These are phyloP conservation scores for Xylariaceae sp. DNA, from an alignment of 2,329 filamentous ascomycete species.

Conservation along the genomic window DNA sequence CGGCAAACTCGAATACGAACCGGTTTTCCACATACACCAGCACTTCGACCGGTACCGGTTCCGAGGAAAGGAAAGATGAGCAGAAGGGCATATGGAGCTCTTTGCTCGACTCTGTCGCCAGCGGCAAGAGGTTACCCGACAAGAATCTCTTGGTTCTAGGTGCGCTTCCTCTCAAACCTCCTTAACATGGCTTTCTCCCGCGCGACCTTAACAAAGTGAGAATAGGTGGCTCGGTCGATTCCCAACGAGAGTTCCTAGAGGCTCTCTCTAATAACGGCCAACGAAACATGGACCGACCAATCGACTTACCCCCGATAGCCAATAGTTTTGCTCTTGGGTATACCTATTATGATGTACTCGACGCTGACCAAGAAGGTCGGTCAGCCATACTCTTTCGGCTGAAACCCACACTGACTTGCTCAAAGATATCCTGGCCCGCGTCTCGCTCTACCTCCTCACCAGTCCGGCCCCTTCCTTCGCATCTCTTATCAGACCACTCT, in stretches of 20 bases:
- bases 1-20: constrained; percentile 47
- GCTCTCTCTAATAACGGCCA: constrained; percentile 50
- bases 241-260: constrained; percentile 78
- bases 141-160: constrained; percentile 86
- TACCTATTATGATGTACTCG: constrained; percentile 90
- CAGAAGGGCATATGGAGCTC: constrained; percentile 90
- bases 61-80: constrained; percentile 56
- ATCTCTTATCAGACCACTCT: constrained; percentile 73
- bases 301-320: constrained; percentile 69
- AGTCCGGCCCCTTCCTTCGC: constrained; percentile 78
- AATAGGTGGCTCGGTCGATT: constrained; percentile 72
- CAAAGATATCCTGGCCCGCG: constrained; percentile 77
- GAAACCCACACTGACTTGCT: constrained; percentile 18
- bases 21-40: constrained; percentile 55
- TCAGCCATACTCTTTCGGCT: constrained; percentile 37
- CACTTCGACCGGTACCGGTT: constrained; percentile 43
- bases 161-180: constrained; percentile 29
- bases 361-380: constrained; percentile 85
- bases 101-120: constrained; percentile 85
- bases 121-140: constrained; percentile 81
- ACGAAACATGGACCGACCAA: constrained; percentile 49
- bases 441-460: constrained; percentile 85
- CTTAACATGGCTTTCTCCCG: neutral
- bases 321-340: constrained; percentile 92
- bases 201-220: constrained; percentile 27